Evolutionary conservation across 2,329 filamentous ascomycete species (phyloP), one percentile per base, ranked within the genome.

Genomic region (Aulographum hederae): DNA sequence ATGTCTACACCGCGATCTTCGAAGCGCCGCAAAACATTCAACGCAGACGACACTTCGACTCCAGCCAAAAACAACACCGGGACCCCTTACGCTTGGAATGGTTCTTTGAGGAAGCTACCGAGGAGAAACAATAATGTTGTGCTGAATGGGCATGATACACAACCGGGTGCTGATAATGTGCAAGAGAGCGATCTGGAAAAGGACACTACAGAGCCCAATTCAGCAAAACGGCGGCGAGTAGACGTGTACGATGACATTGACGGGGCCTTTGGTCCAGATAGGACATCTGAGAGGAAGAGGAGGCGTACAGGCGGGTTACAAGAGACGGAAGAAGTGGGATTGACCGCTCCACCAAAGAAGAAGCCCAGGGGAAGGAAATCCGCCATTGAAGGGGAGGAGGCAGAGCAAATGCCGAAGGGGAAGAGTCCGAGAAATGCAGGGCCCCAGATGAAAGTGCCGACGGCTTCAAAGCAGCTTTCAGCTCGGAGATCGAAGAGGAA

Each of bases 241-340:
- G 32, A 33, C 25, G 23, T 33, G 12, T 33, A 33, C 26, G 32
- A 33, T 23, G 32, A 33, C 12, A 33, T 33, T 23, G 32, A 33
- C 14, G 32, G 32, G n/a, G 32, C 8, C 12, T 18, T 33, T 23
- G 31, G 26, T 14, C 17, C 23, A 11, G 31, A 26, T 3, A 17
- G 14, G 21, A 31, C 17, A 8, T 30, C 28, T 8, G 29, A 31
- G 12, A n/a, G n/a, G n/a, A n/a, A n/a, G n/a, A n/a, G n/a, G n/a
- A n/a, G n/a, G n/a, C n/a, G n/a, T n/a, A n/a, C n/a, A n/a, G n/a
- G n/a, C n/a, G n/a, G n/a, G n/a, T n/a, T n/a, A n/a, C n/a, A n/a
- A n/a, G n/a, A n/a, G n/a, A n/a, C n/a, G 31, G 26, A 4, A 25
- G 26, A n/a, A 16, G 26, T 4, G 14, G 17, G 8, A 6, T 17